Percentiles rank a stretch among this genome's conserved stretches.
Conservation (phyloP, 2,329 filamentous ascomycete species). For the Monosporascus sp. region DNA sequence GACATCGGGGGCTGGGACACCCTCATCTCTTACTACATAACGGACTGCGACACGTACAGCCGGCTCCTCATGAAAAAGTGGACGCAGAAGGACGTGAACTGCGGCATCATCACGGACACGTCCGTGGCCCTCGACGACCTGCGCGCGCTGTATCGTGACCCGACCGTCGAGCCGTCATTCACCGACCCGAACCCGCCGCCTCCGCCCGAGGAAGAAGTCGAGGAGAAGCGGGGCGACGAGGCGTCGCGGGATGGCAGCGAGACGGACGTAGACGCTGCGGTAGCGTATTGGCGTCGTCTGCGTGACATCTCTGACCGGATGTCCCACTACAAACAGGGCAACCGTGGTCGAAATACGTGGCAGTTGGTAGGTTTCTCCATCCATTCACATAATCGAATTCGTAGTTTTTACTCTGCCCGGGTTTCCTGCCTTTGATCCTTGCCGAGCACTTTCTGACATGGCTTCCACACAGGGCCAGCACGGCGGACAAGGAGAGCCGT, state of each 20-base stretch:
- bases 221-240: constrained; percentile 7
- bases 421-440: no score
- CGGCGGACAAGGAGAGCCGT: constrained; percentile 38
- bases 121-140: constrained; percentile 41
- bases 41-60: constrained; percentile 51
- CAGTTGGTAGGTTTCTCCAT: constrained; percentile 19
- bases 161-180: constrained; percentile 30
- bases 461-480: constrained; percentile 22
- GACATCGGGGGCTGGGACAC: constrained; percentile 52
- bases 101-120: constrained; percentile 41
- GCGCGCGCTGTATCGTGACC: constrained; percentile 39
- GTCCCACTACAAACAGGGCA: constrained; percentile 38
- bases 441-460: not conserved
- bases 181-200: constrained; percentile 32
- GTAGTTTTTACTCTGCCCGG: no score
- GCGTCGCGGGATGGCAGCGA: constrained; percentile 7
- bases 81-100: constrained; percentile 32
- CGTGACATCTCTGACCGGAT: constrained; percentile 28
- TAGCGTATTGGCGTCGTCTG: constrained; percentile 25
- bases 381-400: not conserved
- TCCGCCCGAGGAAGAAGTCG: constrained; percentile 14
- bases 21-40: constrained; percentile 52
- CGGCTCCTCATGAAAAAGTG: constrained; percentile 42
- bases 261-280: constrained; percentile 16
- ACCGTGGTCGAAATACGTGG: constrained; percentile 36